Evolutionary conservation across 1,284 basidiomycete genomes (phyloP), one percentile per base, ranked within the genome.

Genomic region (Naganishia albida): DNA sequence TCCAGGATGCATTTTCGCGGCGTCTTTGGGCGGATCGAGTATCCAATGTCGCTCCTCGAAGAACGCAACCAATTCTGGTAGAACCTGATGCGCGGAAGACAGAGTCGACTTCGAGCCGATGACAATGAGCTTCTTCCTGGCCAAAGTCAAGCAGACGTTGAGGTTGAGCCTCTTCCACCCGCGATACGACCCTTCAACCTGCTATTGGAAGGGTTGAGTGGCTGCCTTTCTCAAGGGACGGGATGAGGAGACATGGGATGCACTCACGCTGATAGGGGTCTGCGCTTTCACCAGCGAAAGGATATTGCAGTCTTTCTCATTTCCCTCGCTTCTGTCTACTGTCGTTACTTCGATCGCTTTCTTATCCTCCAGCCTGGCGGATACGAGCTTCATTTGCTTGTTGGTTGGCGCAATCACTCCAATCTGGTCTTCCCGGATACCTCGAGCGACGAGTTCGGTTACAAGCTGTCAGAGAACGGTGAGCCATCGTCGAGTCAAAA

Each of bases 291-390:
- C 93, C 80, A 98, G 86, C 12, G 91, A 94, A 64, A 99, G 88
- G 69, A 99, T 83, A 67, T 99, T 88, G 72, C 90, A 93, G 56
- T 93, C 91, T 77, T 99, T 99, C 80, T 99, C 96, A 51, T 96
- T 83, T 0, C 96, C 96, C 78, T 98, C 95, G 76, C 90, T 92
- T 62, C 88, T 88, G 80, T 99, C 96, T 4, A 94, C 95, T 0
- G 95, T 99, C 64, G 98, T 81, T 60, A 96, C 86, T 76, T 99
- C 96, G 26, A 99, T 81, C 71, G 72, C 87, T 79, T 6, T 84
- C 81, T 66, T 93, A 46, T 62, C 51, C 38, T 48, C n/a, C 12
- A 67, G 25, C 49, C 59, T 23, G 39, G 38, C 56, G 20, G 63
- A 64, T 0, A 67, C 10, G 0, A 94, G 83, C 79, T 96, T 96